Base-by-base conservation (phyloP, 176 grass and related monocot species). In the Zoysia pacifica region DNA sequence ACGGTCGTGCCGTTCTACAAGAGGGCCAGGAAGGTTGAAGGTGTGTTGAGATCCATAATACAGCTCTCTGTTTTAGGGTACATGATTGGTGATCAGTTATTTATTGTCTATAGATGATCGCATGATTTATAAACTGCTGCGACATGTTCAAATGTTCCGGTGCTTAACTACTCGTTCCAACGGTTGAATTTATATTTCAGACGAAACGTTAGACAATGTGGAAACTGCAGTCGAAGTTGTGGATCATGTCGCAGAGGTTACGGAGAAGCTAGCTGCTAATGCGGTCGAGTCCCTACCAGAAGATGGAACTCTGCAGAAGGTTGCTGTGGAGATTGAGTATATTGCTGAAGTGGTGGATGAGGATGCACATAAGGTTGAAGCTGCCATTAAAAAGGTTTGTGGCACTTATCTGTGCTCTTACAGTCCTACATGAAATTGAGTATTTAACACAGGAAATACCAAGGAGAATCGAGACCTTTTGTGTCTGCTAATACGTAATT, bases 361-460 rank as follows among this genome's bases (percentile, higher is more conserved):
- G 54, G 93, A 93, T 82, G 93, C 90, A 38, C 86, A 88, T 28
- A 80, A 85, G 79, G 86, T 88, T 77, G 90, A 99, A 85, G 72
- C 73, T 38, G 38, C 91, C 72, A 71, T 99, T 70, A 70, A 85
- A 37, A 99, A 93, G 97, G 97, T 99, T 16, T 8, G 74, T 48
- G 39, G 9, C 68, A 42, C 7, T 14, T 59, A 2, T 61, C 54
- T 19, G 2, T 67, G 13, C 11, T 52, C 68, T 54, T 87, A 43
- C 40, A 65, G 55, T 61, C 69, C 48, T 83, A 37, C 42, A 49
- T 59, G 18, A 59, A 61, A 5, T 11, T 53, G 14, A 67, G 46
- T 77, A 62, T 69, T 15, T 40, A 28, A 28, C 28, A 28, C 28
- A 28, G 28, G 28, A 28, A 28, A 28, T 28, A 28, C 28, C 28